Evolutionary conservation across 2,329 filamentous ascomycete species (phyloP).

Genomic region (Nigrospora osmanthi): DNA sequence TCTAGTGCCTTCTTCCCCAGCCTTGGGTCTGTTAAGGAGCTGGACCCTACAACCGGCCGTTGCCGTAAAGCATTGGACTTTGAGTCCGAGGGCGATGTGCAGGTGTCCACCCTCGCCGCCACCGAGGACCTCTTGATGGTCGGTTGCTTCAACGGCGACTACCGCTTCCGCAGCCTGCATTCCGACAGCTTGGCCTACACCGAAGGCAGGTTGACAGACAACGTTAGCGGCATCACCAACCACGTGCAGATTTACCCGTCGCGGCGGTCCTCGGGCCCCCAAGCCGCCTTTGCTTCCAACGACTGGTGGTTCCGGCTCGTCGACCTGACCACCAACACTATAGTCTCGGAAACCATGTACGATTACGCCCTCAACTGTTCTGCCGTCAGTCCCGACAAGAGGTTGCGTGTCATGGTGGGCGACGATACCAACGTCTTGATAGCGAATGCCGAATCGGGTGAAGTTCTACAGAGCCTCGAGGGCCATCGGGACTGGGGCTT

Average conservation of each 20-base stretch:
- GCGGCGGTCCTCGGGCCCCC: constrained; percentile 41
- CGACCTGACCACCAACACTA: constrained; percentile 50
- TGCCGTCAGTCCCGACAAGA: constrained; percentile 62
- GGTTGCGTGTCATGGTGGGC: constrained; percentile 66
- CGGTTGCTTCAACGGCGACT: constrained; percentile 51
- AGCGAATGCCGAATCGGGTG: constrained; percentile 59
- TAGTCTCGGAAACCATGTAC: constrained; percentile 46
- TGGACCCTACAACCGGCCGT: constrained; percentile 41
- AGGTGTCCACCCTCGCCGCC: constrained; percentile 43
- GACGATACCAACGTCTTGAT: constrained; percentile 60
- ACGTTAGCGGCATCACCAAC: constrained; percentile 53
- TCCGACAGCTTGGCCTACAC: constrained; percentile 26
- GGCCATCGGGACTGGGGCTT: constrained; percentile 68
- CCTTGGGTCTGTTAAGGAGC: constrained; percentile 37
- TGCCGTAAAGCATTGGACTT: constrained; percentile 37
- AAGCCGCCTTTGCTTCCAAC: constrained; percentile 56
- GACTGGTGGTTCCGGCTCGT: constrained; percentile 51
- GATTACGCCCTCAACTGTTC: constrained; percentile 63
- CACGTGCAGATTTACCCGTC: constrained; percentile 51
- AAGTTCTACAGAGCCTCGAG: constrained; percentile 45
- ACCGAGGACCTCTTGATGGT: constrained; percentile 48
- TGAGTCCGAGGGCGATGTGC: constrained; percentile 26
- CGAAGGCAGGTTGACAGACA: constrained; percentile 39
- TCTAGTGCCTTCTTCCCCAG: constrained; percentile 51
- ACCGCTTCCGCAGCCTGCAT: constrained; percentile 39